A percentile compares a stretch with the other conserved stretches of the same genome.
These are phyloP conservation scores for Chlamydomonas eustigma DNA, from an alignment of 139 green algal genomes.

Conservation along the genomic window DNA sequence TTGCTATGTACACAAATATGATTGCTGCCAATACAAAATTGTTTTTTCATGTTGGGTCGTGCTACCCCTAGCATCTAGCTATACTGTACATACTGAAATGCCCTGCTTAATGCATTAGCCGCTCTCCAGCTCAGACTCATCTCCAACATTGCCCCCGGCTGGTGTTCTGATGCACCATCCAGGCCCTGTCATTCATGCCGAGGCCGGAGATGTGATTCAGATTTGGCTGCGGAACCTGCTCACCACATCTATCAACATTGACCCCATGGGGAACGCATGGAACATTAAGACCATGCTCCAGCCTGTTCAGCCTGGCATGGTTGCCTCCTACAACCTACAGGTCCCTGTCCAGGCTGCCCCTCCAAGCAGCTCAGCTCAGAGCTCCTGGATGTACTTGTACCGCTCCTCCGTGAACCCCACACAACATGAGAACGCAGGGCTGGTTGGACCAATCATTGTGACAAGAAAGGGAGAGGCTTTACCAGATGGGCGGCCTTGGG, in stretches of 20 bases:
- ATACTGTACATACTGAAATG: no score
- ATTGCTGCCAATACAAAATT: no score
- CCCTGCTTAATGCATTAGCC: no score
- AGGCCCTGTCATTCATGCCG: constrained; percentile 42
- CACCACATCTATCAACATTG: constrained; percentile 43
- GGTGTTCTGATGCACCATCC: no score
- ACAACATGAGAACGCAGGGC: constrained; percentile 47
- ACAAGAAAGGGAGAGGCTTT: constrained; percentile 23
- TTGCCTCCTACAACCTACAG: not conserved
- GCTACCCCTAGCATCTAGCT: no score
- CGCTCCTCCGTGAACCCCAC: constrained; percentile 33
- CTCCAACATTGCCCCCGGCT: no score
- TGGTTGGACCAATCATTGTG: constrained; percentile 57
- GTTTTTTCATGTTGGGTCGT: no score
- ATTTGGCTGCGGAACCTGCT: constrained; percentile 35
- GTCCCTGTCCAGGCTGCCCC: constrained; percentile 7
- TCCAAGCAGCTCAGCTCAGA: not conserved
- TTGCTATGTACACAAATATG: no score
- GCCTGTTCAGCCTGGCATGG: not conserved
- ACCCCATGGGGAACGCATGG: constrained; percentile 22
- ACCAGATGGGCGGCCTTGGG: constrained; percentile 23
- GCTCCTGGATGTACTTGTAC: constrained; percentile 23
- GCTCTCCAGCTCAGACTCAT: no score
- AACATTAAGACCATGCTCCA: constrained; percentile 9
- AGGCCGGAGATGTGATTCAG: constrained; percentile 45